These are phyloP conservation scores for Metarhizium rileyi DNA, from an alignment of 2,329 filamentous ascomycete species.

Conservation along the genomic window DNA sequence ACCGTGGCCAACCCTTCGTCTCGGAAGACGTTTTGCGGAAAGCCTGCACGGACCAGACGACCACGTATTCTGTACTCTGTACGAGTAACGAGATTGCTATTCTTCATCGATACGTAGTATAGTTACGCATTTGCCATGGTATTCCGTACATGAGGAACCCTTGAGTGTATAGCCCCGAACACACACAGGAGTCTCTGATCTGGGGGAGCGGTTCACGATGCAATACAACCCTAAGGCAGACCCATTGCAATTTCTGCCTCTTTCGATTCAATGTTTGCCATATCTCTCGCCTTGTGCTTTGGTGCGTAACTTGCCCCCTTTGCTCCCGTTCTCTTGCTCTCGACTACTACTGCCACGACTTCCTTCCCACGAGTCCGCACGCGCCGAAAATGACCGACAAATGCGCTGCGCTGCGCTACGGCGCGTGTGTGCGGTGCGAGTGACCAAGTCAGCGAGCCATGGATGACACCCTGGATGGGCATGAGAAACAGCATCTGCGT, in stretches of 20 bases:
- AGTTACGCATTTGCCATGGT: too few relatives aligned
- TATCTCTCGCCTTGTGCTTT: too few relatives aligned
- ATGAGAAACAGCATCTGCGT: slow-evolving; percentile 13
- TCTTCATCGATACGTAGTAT: too few relatives aligned
- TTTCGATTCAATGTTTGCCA: too few relatives aligned
- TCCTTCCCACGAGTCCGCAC: too few relatives aligned
- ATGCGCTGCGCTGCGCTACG: too few relatives aligned
- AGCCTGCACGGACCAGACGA: neutral
- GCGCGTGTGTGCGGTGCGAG: neutral
- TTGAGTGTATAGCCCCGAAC: too few relatives aligned
- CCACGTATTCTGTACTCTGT: neutral
- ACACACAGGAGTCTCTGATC: too few relatives aligned
- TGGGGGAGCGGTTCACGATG: neutral
- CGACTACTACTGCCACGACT: neutral
- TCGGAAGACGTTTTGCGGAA: neutral
- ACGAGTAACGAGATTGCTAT: too few relatives aligned
- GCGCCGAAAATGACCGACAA: neutral
- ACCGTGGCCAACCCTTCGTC: neutral
- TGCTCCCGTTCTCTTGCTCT: too few relatives aligned
- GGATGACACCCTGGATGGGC: slow-evolving; percentile 3
- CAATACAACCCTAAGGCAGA: neutral
- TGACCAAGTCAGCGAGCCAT: neutral
- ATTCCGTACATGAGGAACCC: too few relatives aligned
- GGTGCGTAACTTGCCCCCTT: too few relatives aligned
- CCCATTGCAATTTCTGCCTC: neutral